These are phyloP conservation scores for Rhizoctonia solani DNA, from an alignment of 1,284 basidiomycete species.

Conservation along the genomic window DNA sequence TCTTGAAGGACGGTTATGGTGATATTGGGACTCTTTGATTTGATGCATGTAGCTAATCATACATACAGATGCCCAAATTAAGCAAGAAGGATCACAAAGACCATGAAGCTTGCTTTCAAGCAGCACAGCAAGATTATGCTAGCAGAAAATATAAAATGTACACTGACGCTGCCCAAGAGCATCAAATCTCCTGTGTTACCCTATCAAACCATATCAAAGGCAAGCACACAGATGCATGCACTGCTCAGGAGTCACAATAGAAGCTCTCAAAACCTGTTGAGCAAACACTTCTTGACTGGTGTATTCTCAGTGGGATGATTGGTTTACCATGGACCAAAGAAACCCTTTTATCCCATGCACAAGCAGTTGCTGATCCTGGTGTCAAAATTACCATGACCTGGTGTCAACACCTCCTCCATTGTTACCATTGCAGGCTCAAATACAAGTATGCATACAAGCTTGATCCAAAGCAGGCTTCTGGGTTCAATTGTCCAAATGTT, in stretches of 20 bases:
- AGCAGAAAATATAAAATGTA: background rate
- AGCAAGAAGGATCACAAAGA: background rate
- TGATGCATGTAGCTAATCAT: background rate
- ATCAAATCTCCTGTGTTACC: background rate
- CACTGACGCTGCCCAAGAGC: background rate
- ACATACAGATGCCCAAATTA: slow-evolving; percentile 19
- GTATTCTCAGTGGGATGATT: background rate
- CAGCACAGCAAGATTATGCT: background rate
- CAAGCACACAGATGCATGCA: background rate
- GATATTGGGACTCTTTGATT: background rate
- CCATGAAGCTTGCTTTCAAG: background rate
- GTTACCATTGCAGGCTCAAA: background rate
- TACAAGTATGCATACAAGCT: slow-evolving; percentile 12
- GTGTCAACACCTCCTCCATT: background rate
- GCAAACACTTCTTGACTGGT: slow-evolving; percentile 2
- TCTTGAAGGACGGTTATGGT: background rate
- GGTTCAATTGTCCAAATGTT: slow-evolving; percentile 8
- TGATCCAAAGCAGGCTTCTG: slow-evolving; percentile 10
- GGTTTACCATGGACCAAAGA: slow-evolving; percentile 15
- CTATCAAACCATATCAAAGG: background rate
- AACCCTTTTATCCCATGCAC: background rate
- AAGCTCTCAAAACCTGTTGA: background rate
- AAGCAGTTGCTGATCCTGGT: background rate
- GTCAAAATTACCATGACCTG: background rate
- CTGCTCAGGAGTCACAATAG: slow-evolving; percentile 1